These are phyloP conservation scores for Irpex rosettiformis DNA, from an alignment of 1,284 basidiomycete species.

Conservation along the genomic window DNA sequence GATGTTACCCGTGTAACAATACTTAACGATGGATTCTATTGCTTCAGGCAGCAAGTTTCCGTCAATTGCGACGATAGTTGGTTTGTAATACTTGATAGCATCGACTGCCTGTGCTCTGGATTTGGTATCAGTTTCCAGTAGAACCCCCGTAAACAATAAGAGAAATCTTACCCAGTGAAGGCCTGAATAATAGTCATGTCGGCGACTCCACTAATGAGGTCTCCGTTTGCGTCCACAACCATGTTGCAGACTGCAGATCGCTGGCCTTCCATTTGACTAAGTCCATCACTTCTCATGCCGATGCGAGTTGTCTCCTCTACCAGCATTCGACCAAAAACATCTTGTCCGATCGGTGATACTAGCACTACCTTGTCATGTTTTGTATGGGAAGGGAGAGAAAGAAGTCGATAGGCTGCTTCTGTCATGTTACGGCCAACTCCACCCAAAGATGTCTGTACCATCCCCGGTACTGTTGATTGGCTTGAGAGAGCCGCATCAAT, in stretches of 20 bases:
- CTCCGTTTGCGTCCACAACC: conserved; percentile 70
- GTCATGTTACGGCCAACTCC: conserved; percentile 96
- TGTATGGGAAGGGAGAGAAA: conserved; percentile 35
- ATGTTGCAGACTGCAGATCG: conserved; percentile 84
- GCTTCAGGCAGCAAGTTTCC: conserved; percentile 68
- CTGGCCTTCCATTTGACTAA: conserved; percentile 35
- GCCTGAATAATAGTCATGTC: conserved; percentile 81
- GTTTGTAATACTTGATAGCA: conserved; percentile 37
- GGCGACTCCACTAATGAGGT: conserved; percentile 81
- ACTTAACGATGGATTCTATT: conserved; percentile 49
- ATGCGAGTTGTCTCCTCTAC: conserved; percentile 48
- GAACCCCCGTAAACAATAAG: background rate
- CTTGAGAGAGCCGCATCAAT: conserved; percentile 30
- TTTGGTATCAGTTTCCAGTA: conserved; percentile 33
- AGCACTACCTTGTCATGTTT: conserved; percentile 41
- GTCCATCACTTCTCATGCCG: conserved; percentile 83
- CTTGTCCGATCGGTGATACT: conserved; percentile 63
- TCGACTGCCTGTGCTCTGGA: background rate
- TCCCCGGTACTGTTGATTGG: conserved; percentile 81
- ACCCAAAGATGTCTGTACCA: conserved; percentile 72
- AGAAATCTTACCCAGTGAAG: conserved; percentile 29
- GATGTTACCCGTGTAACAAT: conserved; percentile 44
- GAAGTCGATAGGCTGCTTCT: conserved; percentile 75
- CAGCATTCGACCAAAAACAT: conserved; percentile 69
- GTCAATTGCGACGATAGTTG: conserved; percentile 75